Percentiles rank a stretch among this genome's conserved stretches.
These are phyloP conservation scores for Ocimum tenuiflorum DNA, from an alignment of 257 asterid species.

Conservation along the genomic window DNA sequence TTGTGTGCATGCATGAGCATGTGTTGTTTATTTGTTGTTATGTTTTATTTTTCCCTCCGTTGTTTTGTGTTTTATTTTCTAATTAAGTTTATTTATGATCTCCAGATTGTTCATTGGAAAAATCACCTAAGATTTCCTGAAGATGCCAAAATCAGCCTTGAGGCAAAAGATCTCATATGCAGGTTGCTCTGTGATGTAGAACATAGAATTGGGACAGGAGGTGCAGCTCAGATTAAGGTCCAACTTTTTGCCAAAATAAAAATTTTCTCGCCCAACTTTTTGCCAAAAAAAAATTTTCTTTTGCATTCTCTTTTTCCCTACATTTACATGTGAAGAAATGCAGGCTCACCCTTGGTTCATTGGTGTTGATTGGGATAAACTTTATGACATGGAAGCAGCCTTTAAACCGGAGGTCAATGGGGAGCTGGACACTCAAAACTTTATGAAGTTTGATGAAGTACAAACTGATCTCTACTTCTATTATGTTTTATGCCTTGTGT, in stretches of 20 bases:
- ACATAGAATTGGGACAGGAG: conserved; percentile 84
- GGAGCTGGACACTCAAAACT: conserved; percentile 88
- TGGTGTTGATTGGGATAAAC: conserved; percentile 67
- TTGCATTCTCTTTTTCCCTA: conserved; percentile 7
- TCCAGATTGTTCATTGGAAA: conserved; percentile 92
- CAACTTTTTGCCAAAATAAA: conserved; percentile 12
- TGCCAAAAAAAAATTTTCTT: neutral
- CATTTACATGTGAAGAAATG: conserved; percentile 19
- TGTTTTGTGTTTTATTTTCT: neutral
- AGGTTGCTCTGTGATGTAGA: conserved; percentile 84
- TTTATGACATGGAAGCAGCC: conserved; percentile 96
- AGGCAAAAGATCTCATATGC: conserved; percentile 85
- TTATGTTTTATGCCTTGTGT: conserved; percentile 3
- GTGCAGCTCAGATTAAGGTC: conserved; percentile 83
- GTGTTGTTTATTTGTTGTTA: neutral
- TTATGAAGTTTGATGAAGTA: conserved; percentile 95
- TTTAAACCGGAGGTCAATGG: conserved; percentile 85
- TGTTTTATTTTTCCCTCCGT: neutral
- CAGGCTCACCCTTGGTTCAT: conserved; percentile 92
- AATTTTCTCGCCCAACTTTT: neutral
- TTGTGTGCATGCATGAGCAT: neutral
- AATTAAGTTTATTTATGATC: conserved; percentile 21
- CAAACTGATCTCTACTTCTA: conserved; percentile 15
- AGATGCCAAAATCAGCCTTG: conserved; percentile 59
- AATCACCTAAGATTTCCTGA: conserved; percentile 79